Evolutionary conservation across 164 flowering plant species (phyloP).

Genomic region (Berberis thunbergii): DNA sequence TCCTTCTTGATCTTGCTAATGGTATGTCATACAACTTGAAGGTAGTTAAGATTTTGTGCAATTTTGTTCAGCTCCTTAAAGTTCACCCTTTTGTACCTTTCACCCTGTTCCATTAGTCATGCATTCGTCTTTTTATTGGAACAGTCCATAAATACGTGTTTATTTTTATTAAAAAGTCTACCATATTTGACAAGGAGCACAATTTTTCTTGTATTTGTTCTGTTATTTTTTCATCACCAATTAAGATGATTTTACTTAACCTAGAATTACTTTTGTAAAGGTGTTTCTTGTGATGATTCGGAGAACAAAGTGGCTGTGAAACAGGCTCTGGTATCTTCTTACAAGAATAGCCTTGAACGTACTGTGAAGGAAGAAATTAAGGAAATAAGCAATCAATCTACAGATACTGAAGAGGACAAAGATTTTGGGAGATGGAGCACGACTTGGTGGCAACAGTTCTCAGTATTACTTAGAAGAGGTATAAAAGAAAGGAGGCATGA

Average conservation of each 20-base stretch:
- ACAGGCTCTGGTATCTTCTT: slow-evolving; percentile 20
- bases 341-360: slow-evolving; percentile 21
- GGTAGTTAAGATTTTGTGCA: neutral
- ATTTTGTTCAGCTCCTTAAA: too few relatives aligned
- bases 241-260: neutral
- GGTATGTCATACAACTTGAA: slow-evolving; percentile 15
- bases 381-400: neutral
- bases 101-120: neutral
- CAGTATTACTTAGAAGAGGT: slow-evolving; percentile 73
- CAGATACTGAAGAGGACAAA: slow-evolving; percentile 13
- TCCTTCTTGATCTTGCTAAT: slow-evolving; percentile 14
- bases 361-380: slow-evolving; percentile 16
- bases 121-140: neutral
- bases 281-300: slow-evolving; percentile 19
- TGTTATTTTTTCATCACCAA: neutral
- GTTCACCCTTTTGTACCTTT: too few relatives aligned
- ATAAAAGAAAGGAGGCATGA: slow-evolving; percentile 73
- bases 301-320: slow-evolving; percentile 14
- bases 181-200: neutral
- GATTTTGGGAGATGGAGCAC: slow-evolving; percentile 51
- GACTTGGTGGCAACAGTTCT: slow-evolving; percentile 93
- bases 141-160: neutral
- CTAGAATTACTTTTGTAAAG: slow-evolving; percentile 7
- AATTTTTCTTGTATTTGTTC: too few relatives aligned
- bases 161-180: neutral